These are phyloP conservation scores for Davidsoniella australis DNA, from an alignment of 2,329 filamentous ascomycete species.

Conservation along the genomic window DNA sequence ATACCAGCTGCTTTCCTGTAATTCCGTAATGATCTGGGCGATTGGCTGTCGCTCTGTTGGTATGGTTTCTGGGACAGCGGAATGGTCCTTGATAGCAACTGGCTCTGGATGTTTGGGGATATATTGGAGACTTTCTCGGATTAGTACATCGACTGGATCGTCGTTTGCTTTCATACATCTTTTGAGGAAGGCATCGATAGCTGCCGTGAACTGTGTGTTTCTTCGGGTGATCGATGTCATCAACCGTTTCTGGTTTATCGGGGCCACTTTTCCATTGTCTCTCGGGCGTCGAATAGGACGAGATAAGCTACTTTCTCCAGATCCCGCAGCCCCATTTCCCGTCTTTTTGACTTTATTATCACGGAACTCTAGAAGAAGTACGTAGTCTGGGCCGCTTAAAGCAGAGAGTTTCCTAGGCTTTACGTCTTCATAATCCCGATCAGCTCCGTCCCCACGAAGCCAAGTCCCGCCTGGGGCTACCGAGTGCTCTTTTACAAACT, in stretches of 20 bases:
- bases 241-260: slow-evolving; percentile 7
- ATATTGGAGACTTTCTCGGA: slow-evolving; percentile 43
- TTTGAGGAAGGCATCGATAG: slow-evolving; percentile 62
- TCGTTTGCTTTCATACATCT: slow-evolving; percentile 45
- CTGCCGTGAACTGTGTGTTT: slow-evolving; percentile 65
- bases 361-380: slow-evolving; percentile 80
- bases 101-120: slow-evolving; percentile 19
- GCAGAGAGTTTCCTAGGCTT: slow-evolving; percentile 41
- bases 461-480: background rate
- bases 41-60: slow-evolving; percentile 67
- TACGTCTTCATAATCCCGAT: background rate
- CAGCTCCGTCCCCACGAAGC: slow-evolving; percentile 3
- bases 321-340: background rate
- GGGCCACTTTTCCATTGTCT: slow-evolving; percentile 37
- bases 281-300: slow-evolving; percentile 81
- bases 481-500: background rate
- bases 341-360: slow-evolving; percentile 37
- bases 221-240: slow-evolving; percentile 61
- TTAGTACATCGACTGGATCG: slow-evolving; percentile 52
- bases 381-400: slow-evolving; percentile 27
- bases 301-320: slow-evolving; percentile 19
- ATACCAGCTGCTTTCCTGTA: slow-evolving; percentile 76
- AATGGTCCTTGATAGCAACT: slow-evolving; percentile 12
- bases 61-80: slow-evolving; percentile 49
- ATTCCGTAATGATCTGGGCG: slow-evolving; percentile 67